Base-by-base conservation (phyloP, 176 grass and related monocot species). In the Phoenix dactylifera region DNA sequence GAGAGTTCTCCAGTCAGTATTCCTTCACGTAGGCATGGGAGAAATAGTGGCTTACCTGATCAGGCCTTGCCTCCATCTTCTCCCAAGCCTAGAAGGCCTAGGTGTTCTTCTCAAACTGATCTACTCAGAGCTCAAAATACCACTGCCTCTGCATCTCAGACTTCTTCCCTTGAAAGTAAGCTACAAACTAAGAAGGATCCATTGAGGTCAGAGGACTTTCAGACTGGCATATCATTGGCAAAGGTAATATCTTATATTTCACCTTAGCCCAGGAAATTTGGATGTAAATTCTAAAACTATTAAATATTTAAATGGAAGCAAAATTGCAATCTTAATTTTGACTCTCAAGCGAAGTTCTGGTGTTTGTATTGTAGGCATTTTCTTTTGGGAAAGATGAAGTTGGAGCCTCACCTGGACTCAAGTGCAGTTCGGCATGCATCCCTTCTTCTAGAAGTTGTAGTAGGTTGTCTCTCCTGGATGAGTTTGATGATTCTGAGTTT, bases 311-410 rank as follows among this genome's bases (percentile, higher is more conserved):
- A 44, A 12, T 12, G 35, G 35, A 44, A 44, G 10, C 9, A 44
- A 44, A 44, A 44, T 44, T 44, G 7, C 35, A 2, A 14, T 44
- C 1, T 44, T 12, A 9, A 44, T 12, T 44, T 44, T 44, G 35
- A 9, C 9, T 44, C 10, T 44, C 10, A 44, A 44, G 9, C 12
- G 9, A 12, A 44, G 35, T 44, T 44, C 35, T 44, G 35, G 3
- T 44, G 35, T 58, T 24, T 23, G 44, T 74, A n/a, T 28, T 71
- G 24, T 39, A 89, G 81, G 73, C 69, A 16, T 39, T 79, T 56
- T 87, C 79, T 60, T 81, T 72, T 67, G 70, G 57, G 54, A 84
- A 77, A 77, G 70, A 84, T 77, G 81, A 75, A 26, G 64, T 78
- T 59, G 70, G 71, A 64, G 74, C 84, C 66, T 81, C 85, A 56